Evolutionary conservation across 2,329 filamentous ascomycete species (phyloP).

Genomic region (Microascus cirrosus): DNA sequence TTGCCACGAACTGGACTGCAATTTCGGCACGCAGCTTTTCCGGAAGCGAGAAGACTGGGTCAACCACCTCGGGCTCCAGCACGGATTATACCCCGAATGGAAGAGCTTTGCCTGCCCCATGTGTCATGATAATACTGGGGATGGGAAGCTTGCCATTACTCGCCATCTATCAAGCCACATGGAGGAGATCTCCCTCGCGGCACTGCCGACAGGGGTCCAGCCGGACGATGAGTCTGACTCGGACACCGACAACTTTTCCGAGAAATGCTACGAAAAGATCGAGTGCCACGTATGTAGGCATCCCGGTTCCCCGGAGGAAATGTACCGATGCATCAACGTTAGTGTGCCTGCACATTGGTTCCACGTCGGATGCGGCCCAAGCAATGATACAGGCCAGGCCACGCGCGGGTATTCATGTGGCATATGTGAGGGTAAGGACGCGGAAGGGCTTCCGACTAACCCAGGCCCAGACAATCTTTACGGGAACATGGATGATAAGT

Average conservation of each 20-base stretch:
- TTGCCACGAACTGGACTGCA: neutral
- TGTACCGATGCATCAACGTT: too few relatives aligned
- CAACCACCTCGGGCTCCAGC: neutral
- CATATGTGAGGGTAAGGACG: neutral
- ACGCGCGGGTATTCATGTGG: neutral
- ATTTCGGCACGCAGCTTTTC: neutral
- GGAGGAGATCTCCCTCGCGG: neutral
- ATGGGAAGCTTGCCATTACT: neutral
- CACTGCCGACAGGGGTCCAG: neutral
- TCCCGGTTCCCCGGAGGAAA: too few relatives aligned
- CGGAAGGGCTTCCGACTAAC: neutral
- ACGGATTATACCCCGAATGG: neutral
- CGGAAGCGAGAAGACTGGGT: neutral
- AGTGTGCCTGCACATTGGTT: too few relatives aligned
- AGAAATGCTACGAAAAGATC: neutral
- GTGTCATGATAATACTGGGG: neutral
- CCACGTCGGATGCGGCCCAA: too few relatives aligned
- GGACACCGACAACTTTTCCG: neutral
- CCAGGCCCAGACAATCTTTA: neutral
- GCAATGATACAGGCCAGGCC: too few relatives aligned
- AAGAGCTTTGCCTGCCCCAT: neutral
- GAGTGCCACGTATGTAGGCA: too few relatives aligned
- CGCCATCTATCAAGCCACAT: neutral
- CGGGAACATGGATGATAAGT: too few relatives aligned
- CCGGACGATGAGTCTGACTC: neutral